Conservation (phyloP, 116 monocot genomes). For the Phalaenopsis hybrid region DNA sequence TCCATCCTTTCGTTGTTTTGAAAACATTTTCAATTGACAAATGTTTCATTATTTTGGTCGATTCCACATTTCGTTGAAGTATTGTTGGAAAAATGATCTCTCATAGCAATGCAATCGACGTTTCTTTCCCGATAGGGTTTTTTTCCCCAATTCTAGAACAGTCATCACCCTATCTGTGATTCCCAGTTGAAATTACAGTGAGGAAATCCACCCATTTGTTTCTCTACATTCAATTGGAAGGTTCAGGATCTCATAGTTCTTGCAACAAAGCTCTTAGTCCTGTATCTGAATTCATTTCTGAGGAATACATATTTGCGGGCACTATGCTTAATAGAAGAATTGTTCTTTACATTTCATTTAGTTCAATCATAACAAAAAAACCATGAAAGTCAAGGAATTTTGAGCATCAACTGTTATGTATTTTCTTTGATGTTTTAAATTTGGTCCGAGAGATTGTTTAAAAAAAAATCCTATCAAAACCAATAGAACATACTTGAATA, state of each 20-base stretch:
- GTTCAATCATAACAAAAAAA: no score
- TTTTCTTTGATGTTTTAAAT: no score
- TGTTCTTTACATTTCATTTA: no score
- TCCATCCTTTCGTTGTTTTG: no score
- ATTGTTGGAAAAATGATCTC: constrained; percentile 26
- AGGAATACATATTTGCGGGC: background rate
- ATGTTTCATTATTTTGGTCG: background rate
- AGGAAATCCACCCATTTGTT: background rate
- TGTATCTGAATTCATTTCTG: background rate
- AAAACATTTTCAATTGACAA: background rate
- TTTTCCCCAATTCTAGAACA: background rate
- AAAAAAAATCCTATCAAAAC: no score
- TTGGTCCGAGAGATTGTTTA: no score
- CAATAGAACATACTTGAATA: no score
- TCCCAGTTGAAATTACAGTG: background rate
- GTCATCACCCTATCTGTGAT: background rate
- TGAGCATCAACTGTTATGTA: no score
- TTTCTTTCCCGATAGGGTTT: constrained; percentile 48
- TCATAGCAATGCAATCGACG: constrained; percentile 44
- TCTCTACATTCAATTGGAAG: background rate
- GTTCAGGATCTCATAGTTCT: background rate
- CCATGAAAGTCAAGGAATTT: no score
- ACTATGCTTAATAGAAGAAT: no score
- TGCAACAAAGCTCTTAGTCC: background rate
- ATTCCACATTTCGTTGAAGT: constrained; percentile 11